Base-by-base conservation (phyloP, 1,284 basidiomycete genomes). In the Mycena sp. region DNA sequence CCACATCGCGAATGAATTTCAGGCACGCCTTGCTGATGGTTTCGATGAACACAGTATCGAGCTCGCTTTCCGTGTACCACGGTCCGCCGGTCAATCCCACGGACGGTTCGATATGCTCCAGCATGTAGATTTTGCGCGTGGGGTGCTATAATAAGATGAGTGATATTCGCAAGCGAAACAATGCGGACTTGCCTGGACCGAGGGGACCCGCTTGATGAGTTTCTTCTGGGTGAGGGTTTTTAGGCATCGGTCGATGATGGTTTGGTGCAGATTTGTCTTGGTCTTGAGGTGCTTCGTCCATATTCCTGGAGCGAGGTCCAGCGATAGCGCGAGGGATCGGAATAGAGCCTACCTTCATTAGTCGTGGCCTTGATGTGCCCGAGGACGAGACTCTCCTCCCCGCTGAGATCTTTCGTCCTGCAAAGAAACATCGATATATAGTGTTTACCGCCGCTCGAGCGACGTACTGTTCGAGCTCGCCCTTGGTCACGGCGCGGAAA, bases 51-150 rank as follows among this genome's bases (percentile, higher is more conserved):
- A 94, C 94, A 0, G 89, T 91, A 76, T 98, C 95, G 19, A 97
- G 86, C 74, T 97, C 95, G 74, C 95, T 95, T 73, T 97, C 95
- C 7, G 93, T 95, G 72, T 96, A 98, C 95, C 95, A 98, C 6
- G 96, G 95, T 0, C 95, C 95, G 41, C 96, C 96, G 0, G 94
- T 96, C 60, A 98, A 80, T 64, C 95, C 91, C 21, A 94, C 89
- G 0, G 93, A 94, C 1, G 95, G 96, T 45, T 93, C 90, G 3
- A 98, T 80, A 62, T 91, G 86, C 58, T 87, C 89, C n/a, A 97
- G 87, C 93, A 98, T 98, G 79, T 95, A 98, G 63, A 97, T 95
- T 79, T 96, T 97, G 41, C 94, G 87, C 1, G 94, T 97, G 7
- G 93, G 94, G 72, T 91, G 88, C 90, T 95, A 58, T 26, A 29